These are phyloP conservation scores for Saturnispora mendoncae DNA, from an alignment of 805 yeast species.

Conservation along the genomic window DNA sequence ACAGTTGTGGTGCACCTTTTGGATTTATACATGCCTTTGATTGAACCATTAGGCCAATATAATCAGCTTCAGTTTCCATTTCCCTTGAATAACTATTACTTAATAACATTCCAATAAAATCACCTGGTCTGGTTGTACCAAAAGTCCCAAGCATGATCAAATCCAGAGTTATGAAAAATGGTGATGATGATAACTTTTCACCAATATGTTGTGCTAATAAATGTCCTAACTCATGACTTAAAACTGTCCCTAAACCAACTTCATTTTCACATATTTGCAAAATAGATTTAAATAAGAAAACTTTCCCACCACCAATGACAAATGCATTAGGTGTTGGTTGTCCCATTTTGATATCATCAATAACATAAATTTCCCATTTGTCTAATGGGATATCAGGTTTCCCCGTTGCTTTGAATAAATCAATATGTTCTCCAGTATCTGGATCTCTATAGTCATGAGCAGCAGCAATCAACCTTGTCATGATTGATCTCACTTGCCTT, in stretches of 20 bases:
- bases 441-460: conserved; percentile 37
- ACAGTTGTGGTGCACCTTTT: conserved; percentile 59
- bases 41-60: conserved; percentile 88
- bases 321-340: conserved; percentile 92
- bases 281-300: conserved; percentile 77
- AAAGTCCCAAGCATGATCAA: conserved; percentile 49
- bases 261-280: conserved; percentile 71
- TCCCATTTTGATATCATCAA: conserved; percentile 42
- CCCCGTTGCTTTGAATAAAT: conserved; percentile 21
- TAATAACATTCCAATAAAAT: conserved; percentile 45
- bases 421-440: conserved; percentile 22
- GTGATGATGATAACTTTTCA: conserved; percentile 72
- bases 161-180: conserved; percentile 52
- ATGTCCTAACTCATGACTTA: conserved; percentile 90
- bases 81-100: conserved; percentile 82
- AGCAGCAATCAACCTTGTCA: conserved; percentile 54
- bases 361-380: conserved; percentile 77
- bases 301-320: conserved; percentile 93
- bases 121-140: conserved; percentile 47
- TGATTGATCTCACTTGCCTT: conserved; percentile 46
- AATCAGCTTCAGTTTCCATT: conserved; percentile 96
- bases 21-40: conserved; percentile 83
- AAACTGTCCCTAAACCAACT: conserved; percentile 91
- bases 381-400: conserved; percentile 22
- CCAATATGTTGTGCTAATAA: conserved; percentile 87